Evolutionary conservation across 805 yeast species (phyloP), one percentile per base, ranked within the genome.

Genomic region (Metschnikowia aberdeeniae): DNA sequence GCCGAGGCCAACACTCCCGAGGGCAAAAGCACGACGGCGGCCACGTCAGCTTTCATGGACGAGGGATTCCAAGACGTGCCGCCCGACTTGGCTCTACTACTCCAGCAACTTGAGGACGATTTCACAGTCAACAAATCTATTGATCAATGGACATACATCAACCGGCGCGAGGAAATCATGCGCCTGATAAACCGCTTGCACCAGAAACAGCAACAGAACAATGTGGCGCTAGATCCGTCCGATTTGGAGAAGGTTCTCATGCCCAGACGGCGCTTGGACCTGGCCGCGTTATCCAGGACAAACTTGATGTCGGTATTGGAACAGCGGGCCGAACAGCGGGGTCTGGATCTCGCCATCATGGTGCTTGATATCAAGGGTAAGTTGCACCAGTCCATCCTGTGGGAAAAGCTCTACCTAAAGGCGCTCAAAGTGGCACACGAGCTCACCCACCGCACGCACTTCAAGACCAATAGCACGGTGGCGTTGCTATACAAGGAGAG

Each of bases 361-460:
- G 77, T 81, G 1, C 68, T 93, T 11, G 96, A 89, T 59, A 60
- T 76, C 3, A 85, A 79, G 54, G 97, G 97, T 5, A 90, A 88
- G 60, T 97, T 90, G 57, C 70, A 77, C 0, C 73, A 73, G 30
- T 68, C 85, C 0, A 84, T 92, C 11, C 73, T 92, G 1, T 93
- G 99, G 99, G 97, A 88, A 47, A 89, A 88, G 59, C 70, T 93
- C 12, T 86, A 88, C 52, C 62, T 83, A 34, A 79, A 84, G 55
- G 85, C 97, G 0, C 95, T 89, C 59, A 89, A 86, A 57, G 83
- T 93, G 7, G 96, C 97, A 0, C 88, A 84, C 61, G 86, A 84
- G 60, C 83, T 89, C 49, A 73, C 81, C 37, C 88, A 84, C 57
- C 83, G 83, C 55, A 72, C 85, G 10, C 81, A 87, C 1, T 66